Evolutionary conservation across 441 rosid genomes (phyloP).

Genomic region (Melastoma candidum): DNA sequence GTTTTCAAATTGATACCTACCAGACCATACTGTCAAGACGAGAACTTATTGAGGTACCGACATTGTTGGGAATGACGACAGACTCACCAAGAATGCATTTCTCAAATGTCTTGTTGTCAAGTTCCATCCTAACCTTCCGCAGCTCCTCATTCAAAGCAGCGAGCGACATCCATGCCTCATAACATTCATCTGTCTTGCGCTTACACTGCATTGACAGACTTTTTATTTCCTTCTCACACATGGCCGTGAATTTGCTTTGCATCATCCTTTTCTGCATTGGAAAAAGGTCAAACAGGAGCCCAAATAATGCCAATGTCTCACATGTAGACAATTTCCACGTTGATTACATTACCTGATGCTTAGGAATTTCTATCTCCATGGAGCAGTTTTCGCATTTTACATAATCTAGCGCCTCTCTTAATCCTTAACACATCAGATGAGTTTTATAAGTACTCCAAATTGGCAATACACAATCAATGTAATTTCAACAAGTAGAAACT

Average conservation of each 20-base stretch:
- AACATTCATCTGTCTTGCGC: conserved; percentile 74
- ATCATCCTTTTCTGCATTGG: conserved; percentile 59
- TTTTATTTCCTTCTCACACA: conserved; percentile 74
- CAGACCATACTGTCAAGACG: too few species aligned
- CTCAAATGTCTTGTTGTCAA: conserved; percentile 58
- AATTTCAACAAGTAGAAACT: conserved; percentile 9
- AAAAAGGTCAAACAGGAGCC: conserved; percentile 11
- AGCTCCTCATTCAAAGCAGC: conserved; percentile 70
- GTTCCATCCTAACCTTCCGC: conserved; percentile 80
- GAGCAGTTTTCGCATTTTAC: conserved; percentile 63
- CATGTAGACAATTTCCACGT: conserved; percentile 7
- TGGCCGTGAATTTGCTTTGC: conserved; percentile 58
- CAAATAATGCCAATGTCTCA: conserved; percentile 14
- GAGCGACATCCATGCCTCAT: conserved; percentile 93
- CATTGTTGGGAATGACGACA: not conserved
- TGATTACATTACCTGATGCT: conserved; percentile 45
- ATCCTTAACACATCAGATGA: conserved; percentile 27
- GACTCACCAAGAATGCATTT: conserved; percentile 61
- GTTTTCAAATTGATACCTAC: too few species aligned
- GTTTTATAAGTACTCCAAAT: not conserved
- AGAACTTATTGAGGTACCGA: too few species aligned
- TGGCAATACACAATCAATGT: not conserved
- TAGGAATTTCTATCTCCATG: conserved; percentile 60
- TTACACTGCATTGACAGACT: conserved; percentile 53
- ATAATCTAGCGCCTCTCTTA: conserved; percentile 34